Evolutionary conservation across 345 rosid genomes (phyloP), one percentile per base, ranked within the genome.

Genomic region (Hibiscus syriacus): DNA sequence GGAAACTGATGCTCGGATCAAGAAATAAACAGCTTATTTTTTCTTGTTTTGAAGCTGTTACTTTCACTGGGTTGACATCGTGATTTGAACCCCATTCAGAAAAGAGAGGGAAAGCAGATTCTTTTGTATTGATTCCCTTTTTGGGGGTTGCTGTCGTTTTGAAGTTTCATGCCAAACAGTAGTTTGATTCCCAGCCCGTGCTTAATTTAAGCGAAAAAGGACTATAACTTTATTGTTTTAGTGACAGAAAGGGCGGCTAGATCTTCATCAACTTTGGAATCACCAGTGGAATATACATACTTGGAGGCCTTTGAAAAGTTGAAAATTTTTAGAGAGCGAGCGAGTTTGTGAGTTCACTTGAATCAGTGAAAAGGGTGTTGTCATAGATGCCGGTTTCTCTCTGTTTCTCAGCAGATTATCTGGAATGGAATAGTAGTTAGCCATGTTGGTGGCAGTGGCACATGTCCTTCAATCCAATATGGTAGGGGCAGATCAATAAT

Each of bases 401-500:
- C 70, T 80, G 74, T 74, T 64, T 74, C 52, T 76, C 75, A 76
- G 78, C 71, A 48, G 64, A 55, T 69, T 57, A 36, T 41, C 70
- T 54, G 46, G 61, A 66, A 26, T 58, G 73, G 76, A 72, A 71
- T 70, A 50, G 65, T 70, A 50, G 65, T 70, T 75, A 53, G 69
- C 74, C 38, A 23, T 77, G 79, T 76, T 70, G 70, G 71, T 77
- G 69, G 72, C 78, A 65, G 71, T 77, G 69, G 72, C 78, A 65
- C 76, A 68, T 77, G 76, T 72, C 71, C 73, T 67, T 38, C 41
- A 76, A 75, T 69, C 79, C 72, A 66, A 52, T 72, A 61, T 53
- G 80, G 82, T 73, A 79, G 81, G 81, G 81, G 76, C 82, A 30
- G 70, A 59, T 55, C 58, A 82, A 77, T 86, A 74, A 71, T 79